These are phyloP conservation scores for Nadsonia commutata DNA, from an alignment of 1,139 yeast genomes.

Conservation along the genomic window DNA sequence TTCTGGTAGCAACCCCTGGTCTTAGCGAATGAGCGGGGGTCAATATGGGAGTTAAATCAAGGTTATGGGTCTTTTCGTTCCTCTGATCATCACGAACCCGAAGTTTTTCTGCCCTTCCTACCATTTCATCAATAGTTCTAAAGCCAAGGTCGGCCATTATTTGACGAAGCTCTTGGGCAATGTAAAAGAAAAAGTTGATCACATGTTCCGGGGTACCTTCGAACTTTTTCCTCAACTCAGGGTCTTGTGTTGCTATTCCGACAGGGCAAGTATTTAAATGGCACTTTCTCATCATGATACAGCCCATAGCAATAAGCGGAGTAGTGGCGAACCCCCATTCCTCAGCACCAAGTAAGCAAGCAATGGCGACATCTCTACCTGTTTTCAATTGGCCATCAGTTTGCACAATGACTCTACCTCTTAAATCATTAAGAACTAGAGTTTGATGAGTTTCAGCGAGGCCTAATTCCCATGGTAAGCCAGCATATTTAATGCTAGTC, in stretches of 20 bases:
- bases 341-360: constrained; percentile 92
- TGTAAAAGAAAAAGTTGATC: constrained; percentile 89
- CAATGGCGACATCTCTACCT: constrained; percentile 92
- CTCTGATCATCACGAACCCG: constrained; percentile 73
- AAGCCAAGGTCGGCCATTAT: constrained; percentile 92
- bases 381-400: constrained; percentile 97
- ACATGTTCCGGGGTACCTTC: constrained; percentile 97
- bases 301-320: constrained; percentile 94
- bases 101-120: constrained; percentile 88
- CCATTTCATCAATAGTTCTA: constrained; percentile 94
- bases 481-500: constrained; percentile 95
- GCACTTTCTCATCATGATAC: constrained; percentile 91
- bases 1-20: constrained; percentile 95
- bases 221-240: constrained; percentile 81
- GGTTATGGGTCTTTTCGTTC: constrained; percentile 79
- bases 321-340: constrained; percentile 98
- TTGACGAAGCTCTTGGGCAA: constrained; percentile 80
- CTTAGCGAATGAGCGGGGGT: constrained; percentile 95
- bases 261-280: constrained; percentile 92
- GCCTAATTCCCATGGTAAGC: constrained; percentile 98
- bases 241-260: constrained; percentile 98
- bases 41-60: constrained; percentile 81
- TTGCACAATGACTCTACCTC: constrained; percentile 91
- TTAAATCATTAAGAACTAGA: constrained; percentile 80
- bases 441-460: constrained; percentile 98